Conservation (phyloP, 805 yeast species). For the Zygoascus flipseniorum region DNA sequence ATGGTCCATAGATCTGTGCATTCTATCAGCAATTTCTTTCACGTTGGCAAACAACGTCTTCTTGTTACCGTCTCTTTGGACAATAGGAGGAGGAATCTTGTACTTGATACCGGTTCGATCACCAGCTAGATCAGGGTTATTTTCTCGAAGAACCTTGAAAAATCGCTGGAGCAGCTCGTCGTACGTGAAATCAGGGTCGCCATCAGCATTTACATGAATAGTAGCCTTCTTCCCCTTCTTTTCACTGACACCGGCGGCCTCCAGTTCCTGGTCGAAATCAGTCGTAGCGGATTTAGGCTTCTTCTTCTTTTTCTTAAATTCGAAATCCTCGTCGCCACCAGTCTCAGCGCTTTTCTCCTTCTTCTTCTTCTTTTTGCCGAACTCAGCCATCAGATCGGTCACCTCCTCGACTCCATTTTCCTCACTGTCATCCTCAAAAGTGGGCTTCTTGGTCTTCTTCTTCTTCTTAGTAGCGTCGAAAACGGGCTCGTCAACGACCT, state of each 20-base stretch:
- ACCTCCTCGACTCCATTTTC: conserved; percentile 30
- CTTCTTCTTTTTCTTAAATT: conserved; percentile 43
- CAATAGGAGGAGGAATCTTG: conserved; percentile 95
- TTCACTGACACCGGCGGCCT: conserved; percentile 77
- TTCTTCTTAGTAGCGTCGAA: conserved; percentile 28
- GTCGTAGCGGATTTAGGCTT: conserved; percentile 42
- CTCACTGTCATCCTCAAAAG: conserved; percentile 11
- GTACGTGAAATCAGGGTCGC: conserved; percentile 60
- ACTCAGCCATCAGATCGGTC: conserved; percentile 65
- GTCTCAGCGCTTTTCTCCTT: conserved; percentile 25
- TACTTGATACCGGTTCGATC: conserved; percentile 87
- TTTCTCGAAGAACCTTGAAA: conserved; percentile 75
- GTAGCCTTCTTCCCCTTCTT: conserved; percentile 19
- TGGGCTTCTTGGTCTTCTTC: conserved; percentile 29
- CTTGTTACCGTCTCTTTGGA: conserved; percentile 94
- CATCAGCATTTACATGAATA: conserved; percentile 21
- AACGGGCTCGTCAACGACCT: conserved; percentile 11
- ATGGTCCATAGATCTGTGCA: conserved; percentile 96
- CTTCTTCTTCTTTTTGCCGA: conserved; percentile 58
- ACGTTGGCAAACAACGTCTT: conserved; percentile 94
- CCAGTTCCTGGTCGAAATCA: conserved; percentile 84
- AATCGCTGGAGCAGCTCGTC: conserved; percentile 73
- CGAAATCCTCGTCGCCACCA: conserved; percentile 36
- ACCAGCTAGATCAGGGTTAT: conserved; percentile 98
- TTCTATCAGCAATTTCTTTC: conserved; percentile 85